A percentile compares a stretch with the other conserved stretches of the same genome.
These are phyloP conservation scores for Lipomyces orientalis DNA, from an alignment of 805 yeast species.

Conservation along the genomic window DNA sequence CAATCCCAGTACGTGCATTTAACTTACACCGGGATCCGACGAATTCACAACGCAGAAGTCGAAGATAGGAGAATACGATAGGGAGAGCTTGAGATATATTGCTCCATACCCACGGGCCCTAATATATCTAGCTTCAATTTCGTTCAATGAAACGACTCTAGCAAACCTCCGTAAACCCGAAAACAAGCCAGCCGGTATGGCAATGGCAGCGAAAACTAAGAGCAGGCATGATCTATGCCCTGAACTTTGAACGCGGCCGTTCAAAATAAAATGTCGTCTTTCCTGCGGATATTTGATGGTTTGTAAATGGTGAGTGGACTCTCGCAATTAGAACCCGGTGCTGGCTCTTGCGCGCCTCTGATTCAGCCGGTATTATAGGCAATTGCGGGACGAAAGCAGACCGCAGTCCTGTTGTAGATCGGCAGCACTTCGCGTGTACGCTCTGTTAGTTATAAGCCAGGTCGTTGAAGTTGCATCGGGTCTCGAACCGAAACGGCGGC, in stretches of 20 bases:
- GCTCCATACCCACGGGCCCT: constrained; percentile 15
- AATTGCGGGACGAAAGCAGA: not conserved
- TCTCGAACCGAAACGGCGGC: too few relatives aligned
- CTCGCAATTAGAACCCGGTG: not conserved
- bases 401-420: not conserved
- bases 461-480: too few relatives aligned
- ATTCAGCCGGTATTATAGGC: not conserved
- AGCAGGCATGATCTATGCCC: not conserved
- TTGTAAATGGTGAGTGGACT: not conserved
- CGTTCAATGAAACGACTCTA: not conserved
- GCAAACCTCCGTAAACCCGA: constrained; percentile 1
- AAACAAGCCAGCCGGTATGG: not conserved
- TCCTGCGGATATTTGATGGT: not conserved
- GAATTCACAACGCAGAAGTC: not conserved
- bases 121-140: not conserved
- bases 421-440: too few relatives aligned
- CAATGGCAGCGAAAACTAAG: not conserved
- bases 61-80: not conserved
- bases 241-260: not conserved
- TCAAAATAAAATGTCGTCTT: not conserved
- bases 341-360: not conserved
- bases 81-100: constrained; percentile 13
- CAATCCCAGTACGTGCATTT: not conserved
- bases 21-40: constrained; percentile 16
- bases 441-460: too few relatives aligned